Evolutionary conservation across 352 stramenopile species (phyloP), one percentile per base, ranked within the genome.

Genomic region (Thraustochytrium sp.): DNA sequence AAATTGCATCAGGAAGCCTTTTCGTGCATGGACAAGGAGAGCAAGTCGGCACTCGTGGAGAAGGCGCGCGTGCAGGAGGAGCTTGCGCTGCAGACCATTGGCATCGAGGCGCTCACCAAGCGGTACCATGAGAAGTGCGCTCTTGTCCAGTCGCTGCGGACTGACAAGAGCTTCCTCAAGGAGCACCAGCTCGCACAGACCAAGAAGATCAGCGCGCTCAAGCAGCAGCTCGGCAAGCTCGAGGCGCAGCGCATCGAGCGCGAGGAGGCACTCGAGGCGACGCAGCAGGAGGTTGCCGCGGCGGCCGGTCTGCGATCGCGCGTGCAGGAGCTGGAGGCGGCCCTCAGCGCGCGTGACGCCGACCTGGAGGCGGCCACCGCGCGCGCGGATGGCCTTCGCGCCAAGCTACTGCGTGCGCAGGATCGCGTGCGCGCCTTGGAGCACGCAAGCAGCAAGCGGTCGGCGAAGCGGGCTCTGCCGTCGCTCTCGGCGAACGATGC

Each of bases 91-190:
- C 68, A 80, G 42, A 80, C 68, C 4, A 44, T 80, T 9, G 68
- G 68, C 49, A 80, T 80, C 68, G 68, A 80, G 42, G 68, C 68
- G 18, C 42, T 80, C 5, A 80, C 68, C 42, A 80, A 80, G 2
- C 68, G 68, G 4, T 80, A 80, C 53, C 76, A 64, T 2, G 53
- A 80, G 31, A 65, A 61, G 26, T 34, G 59, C 26, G 59, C 59
- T 18, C 34, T 72, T 72, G 36, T 80, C 5, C 68, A 80, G 34
- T 38, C 40, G 26, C 68, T 63, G n/a, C 48, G 53, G 9, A 80
- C 68, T 4, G 68, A 80, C 51, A 80, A 80, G 13, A 51, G 46
- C 37, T 75, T 80, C 5, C 8, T 80, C 0, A 36, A 80, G 31
- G 68, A 80, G 68, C 68, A 80, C 51, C 44, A 51, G 26, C 9